Conservation (phyloP, 1,284 basidiomycete genomes). For the Boletellus dicymbophilus region DNA sequence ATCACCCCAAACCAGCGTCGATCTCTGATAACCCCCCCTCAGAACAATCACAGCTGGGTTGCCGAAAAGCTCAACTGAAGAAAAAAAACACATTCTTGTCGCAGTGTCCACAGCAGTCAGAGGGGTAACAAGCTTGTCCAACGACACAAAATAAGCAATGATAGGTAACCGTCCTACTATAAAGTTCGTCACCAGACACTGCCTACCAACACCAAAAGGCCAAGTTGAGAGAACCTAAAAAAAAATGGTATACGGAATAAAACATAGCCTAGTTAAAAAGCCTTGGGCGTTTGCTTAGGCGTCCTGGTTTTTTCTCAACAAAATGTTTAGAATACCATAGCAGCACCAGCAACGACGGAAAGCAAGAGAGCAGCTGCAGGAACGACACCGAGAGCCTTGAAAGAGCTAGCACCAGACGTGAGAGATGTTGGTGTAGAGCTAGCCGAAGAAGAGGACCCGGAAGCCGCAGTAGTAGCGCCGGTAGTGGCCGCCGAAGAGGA, state of each 20-base stretch:
- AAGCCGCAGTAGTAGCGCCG: not conserved
- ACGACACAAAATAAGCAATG: slow-evolving; percentile 9
- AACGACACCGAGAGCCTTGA: slow-evolving; percentile 29
- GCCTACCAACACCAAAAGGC: slow-evolving; percentile 3
- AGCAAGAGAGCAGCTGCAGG: slow-evolving; percentile 39
- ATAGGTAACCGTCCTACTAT: slow-evolving; percentile 12
- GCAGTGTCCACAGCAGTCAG: no score
- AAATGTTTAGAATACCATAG: slow-evolving; percentile 39
- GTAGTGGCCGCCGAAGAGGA: no score
- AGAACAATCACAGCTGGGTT: no score
- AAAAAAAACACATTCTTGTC: no score
- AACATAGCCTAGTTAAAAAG: slow-evolving; percentile 1
- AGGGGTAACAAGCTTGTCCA: slow-evolving; percentile 15
- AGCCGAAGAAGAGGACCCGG: slow-evolving; percentile 6
- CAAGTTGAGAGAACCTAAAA: not conserved
- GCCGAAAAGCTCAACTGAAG: no score
- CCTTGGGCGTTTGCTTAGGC: not conserved
- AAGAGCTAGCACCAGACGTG: slow-evolving; percentile 23
- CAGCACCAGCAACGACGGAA: slow-evolving; percentile 45
- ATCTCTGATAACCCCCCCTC: no score
- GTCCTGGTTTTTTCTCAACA: not conserved
- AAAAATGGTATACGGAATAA: slow-evolving; percentile 18
- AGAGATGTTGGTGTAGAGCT: slow-evolving; percentile 24
- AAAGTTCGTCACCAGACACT: slow-evolving; percentile 15
- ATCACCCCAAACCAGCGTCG: no score